Conservation (phyloP, 2,329 filamentous ascomycete species). For the Xylaria sp. region DNA sequence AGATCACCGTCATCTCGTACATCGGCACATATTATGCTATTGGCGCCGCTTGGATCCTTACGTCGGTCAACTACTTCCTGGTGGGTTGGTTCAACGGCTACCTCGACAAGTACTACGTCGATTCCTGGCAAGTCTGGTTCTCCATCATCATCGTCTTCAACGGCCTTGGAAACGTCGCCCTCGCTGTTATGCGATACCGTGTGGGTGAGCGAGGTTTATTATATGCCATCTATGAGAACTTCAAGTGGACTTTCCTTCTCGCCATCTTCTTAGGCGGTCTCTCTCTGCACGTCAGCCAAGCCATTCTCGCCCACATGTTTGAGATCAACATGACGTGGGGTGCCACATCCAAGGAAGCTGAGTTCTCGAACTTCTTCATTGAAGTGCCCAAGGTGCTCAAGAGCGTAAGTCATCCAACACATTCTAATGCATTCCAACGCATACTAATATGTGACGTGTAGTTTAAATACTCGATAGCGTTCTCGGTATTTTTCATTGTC, state of each 20-base stretch:
- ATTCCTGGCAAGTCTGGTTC: slow-evolving; percentile 82
- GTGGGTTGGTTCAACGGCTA: slow-evolving; percentile 77
- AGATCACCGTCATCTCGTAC: slow-evolving; percentile 74
- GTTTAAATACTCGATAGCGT: slow-evolving; percentile 79
- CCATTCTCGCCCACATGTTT: slow-evolving; percentile 84
- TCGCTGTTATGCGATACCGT: slow-evolving; percentile 79
- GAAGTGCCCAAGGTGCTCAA: slow-evolving; percentile 83
- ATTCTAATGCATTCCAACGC: slow-evolving; percentile 54
- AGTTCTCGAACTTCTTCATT: slow-evolving; percentile 85
- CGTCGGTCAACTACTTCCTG: slow-evolving; percentile 75
- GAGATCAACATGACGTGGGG: slow-evolving; percentile 89
- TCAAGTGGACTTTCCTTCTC: slow-evolving; percentile 79
- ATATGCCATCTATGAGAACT: slow-evolving; percentile 68
- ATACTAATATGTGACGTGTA: slow-evolving; percentile 42
- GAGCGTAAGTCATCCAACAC: slow-evolving; percentile 68
- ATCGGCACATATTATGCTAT: slow-evolving; percentile 75
- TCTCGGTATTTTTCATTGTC: slow-evolving; percentile 67
- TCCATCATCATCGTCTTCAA: slow-evolving; percentile 83
- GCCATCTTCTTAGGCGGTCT: slow-evolving; percentile 86
- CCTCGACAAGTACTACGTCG: slow-evolving; percentile 74
- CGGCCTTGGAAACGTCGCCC: slow-evolving; percentile 76
- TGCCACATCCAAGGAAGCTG: slow-evolving; percentile 83
- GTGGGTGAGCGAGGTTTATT: slow-evolving; percentile 71
- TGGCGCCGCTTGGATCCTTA: slow-evolving; percentile 73
- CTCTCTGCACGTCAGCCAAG: slow-evolving; percentile 82